phyloP scores from a whole-genome alignment of 2,329 filamentous ascomycete genomes.

The Tolypocladium paradoxum region DNA sequence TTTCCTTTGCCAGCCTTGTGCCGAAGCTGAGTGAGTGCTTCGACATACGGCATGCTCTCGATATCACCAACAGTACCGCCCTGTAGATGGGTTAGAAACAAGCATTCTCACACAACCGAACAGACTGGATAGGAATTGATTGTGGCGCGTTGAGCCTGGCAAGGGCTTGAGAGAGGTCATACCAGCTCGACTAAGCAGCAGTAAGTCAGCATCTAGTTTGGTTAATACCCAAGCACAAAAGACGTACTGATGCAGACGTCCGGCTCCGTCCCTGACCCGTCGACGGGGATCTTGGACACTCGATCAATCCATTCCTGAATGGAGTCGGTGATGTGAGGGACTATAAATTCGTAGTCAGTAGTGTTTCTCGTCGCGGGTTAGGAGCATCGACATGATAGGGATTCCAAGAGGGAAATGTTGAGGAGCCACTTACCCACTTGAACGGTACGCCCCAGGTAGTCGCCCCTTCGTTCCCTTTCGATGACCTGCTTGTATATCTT shows the following conservation, averaged over 20 bases:
- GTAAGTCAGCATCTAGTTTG: conserved; percentile 7
- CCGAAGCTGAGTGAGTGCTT: conserved; percentile 72
- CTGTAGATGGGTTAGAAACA: conserved; percentile 14
- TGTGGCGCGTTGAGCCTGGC: no score
- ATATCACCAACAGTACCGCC: conserved; percentile 64
- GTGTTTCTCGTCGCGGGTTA: no score
- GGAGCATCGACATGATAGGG: no score
- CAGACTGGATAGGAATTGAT: no score
- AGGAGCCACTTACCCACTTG: no score
- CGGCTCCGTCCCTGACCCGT: conserved; percentile 70
- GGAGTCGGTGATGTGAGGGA: conserved; percentile 83
- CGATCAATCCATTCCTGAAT: conserved; percentile 90
- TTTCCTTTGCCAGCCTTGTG: conserved; percentile 63
- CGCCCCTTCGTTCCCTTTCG: conserved; percentile 51
- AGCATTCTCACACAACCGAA: no score
- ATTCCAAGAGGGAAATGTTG: no score
- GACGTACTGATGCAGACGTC: conserved; percentile 84
- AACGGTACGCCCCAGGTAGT: conserved; percentile 81
- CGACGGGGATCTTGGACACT: conserved; percentile 75
- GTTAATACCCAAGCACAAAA: no score
- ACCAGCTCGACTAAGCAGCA: conserved; percentile 23
- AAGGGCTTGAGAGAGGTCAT: no score
- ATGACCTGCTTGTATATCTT: conserved; percentile 92
- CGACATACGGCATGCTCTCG: conserved; percentile 77
- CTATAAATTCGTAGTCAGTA: no score